Conservation (phyloP, 495 filamentous ascomycete genomes). For the Aspergillus nanangensis region DNA sequence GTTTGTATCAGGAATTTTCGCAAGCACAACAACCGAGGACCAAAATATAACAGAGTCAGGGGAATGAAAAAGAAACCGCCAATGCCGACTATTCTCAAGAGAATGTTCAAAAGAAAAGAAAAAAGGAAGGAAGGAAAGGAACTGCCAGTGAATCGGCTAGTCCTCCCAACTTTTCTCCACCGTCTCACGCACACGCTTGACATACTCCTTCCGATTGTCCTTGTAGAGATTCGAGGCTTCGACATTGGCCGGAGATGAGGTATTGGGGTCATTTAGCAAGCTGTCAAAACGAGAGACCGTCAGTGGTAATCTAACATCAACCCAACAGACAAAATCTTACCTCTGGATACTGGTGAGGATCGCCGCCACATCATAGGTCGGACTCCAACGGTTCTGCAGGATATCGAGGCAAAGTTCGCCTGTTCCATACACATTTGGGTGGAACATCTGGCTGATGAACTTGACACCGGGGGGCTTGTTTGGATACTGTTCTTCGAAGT, state of each 20-base stretch:
- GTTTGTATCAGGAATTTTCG: too few species aligned
- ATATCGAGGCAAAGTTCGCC: conserved; percentile 97
- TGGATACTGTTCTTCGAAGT: conserved; percentile 97
- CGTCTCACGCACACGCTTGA: conserved; percentile 90
- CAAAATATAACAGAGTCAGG: too few species aligned
- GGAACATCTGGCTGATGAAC: conserved; percentile 98
- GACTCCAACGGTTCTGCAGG: conserved; percentile 97
- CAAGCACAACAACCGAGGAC: too few species aligned
- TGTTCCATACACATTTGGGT: conserved; percentile 96
- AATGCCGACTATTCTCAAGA: not conserved
- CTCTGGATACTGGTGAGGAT: conserved; percentile 98
- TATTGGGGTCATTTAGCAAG: conserved; percentile 97
- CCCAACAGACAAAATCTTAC: conserved; percentile 38
- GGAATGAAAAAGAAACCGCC: not conserved
- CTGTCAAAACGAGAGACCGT: conserved; percentile 42
- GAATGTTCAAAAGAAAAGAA: not conserved
- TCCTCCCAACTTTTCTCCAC: conserved; percentile 99
- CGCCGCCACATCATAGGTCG: conserved; percentile 96
- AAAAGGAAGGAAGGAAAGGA: not conserved
- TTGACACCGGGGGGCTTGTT: conserved; percentile 98
- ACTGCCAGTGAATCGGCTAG: conserved; percentile 30
- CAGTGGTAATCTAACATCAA: not conserved
- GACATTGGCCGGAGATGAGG: conserved; percentile 93
- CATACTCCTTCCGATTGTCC: conserved; percentile 93
- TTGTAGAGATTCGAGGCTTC: conserved; percentile 99